Evolutionary conservation across 148 eudicot genomes (phyloP).

Genomic region (Camellia sinensis): DNA sequence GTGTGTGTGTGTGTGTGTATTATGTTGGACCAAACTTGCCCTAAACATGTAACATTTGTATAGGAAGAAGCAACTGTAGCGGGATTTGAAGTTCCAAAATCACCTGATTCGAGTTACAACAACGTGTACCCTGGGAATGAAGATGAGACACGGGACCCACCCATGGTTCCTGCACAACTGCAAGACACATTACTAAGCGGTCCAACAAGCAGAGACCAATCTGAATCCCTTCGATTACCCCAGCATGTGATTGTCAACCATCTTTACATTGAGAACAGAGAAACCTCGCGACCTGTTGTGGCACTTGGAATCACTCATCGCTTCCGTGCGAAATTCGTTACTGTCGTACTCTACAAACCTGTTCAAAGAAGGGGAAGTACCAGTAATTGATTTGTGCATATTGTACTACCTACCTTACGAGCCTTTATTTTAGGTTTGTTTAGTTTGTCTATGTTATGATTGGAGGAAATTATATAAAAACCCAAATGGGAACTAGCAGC

Average conservation of each 20-base stretch:
- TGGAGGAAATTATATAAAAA: conserved; percentile 7
- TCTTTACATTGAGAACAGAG: conserved; percentile 85
- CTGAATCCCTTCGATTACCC: conserved; percentile 54
- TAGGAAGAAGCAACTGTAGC: conserved; percentile 68
- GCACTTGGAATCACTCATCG: conserved; percentile 87
- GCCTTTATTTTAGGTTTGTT: conserved; percentile 3
- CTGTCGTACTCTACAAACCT: conserved; percentile 90
- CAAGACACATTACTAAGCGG: conserved; percentile 64
- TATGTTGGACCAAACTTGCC: neutral
- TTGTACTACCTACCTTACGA: conserved; percentile 6
- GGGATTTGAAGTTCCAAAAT: conserved; percentile 81
- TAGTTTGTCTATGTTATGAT: conserved; percentile 5
- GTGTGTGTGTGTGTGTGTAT: too few relatives aligned
- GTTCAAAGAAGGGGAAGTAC: conserved; percentile 67
- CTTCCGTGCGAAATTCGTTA: conserved; percentile 81
- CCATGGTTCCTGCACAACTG: conserved; percentile 71
- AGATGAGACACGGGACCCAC: conserved; percentile 81
- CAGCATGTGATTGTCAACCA: conserved; percentile 79
- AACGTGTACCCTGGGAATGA: conserved; percentile 57
- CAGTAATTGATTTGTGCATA: conserved; percentile 41
- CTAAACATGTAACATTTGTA: conserved; percentile 9
- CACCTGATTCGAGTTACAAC: conserved; percentile 79
- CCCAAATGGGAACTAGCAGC: conserved; percentile 3
- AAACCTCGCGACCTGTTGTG: conserved; percentile 77
- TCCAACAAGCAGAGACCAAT: conserved; percentile 44